A percentile compares a stretch with the other conserved stretches of the same genome.
Evolutionary conservation across 257 asterid genomes (phyloP).

Genomic region (Solanum phureja): DNA sequence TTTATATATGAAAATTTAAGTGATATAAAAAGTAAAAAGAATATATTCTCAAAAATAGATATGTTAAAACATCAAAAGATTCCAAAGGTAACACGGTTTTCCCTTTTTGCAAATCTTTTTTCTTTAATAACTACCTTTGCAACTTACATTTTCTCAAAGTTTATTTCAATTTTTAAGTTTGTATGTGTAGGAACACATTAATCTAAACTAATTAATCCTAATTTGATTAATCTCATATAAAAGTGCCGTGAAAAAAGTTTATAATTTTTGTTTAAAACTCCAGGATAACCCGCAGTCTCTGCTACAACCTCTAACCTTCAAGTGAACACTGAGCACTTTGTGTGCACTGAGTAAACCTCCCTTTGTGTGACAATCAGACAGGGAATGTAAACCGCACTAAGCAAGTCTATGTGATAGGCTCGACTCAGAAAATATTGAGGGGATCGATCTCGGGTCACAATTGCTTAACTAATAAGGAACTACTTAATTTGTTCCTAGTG

Average conservation of each 20-base stretch:
- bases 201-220: not conserved
- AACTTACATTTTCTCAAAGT: not conserved
- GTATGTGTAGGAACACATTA: not conserved
- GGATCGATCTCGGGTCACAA: not conserved
- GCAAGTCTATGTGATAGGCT: not conserved
- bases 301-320: not conserved
- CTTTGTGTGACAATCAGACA: too few relatives aligned
- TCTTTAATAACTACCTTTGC: not conserved
- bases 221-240: not conserved
- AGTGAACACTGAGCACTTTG: not conserved
- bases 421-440: not conserved
- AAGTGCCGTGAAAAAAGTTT: not conserved
- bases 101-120: not conserved
- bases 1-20: not conserved
- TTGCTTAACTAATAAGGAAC: not conserved
- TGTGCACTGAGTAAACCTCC: not conserved
- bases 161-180: not conserved
- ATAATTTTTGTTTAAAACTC: not conserved
- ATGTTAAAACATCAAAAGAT: not conserved
- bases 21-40: not conserved
- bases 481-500: not conserved
- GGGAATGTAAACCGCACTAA: not conserved
- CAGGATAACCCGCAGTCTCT: too few relatives aligned
- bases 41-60: not conserved
- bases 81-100: not conserved